phyloP scores from a whole-genome alignment of 805 yeast genomes.

The Yarrowia bubula region DNA sequence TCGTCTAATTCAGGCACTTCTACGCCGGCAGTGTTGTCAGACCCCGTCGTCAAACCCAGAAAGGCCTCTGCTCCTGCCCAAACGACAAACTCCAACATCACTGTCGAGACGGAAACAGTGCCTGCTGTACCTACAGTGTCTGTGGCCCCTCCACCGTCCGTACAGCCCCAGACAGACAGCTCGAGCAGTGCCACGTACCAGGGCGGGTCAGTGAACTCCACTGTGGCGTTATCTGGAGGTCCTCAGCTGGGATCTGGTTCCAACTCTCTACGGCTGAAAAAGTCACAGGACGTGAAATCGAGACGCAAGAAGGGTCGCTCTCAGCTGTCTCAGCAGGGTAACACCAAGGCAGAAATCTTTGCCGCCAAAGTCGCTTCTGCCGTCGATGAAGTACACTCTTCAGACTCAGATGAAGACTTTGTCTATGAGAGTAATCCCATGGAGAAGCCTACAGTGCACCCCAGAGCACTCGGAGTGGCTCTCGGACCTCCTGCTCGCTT shows the following conservation, averaged over 20 bases:
- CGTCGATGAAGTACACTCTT: slow-evolving; percentile 75
- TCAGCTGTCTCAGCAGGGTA: slow-evolving; percentile 37
- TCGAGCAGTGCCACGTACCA: neutral
- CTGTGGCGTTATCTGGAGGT: slow-evolving; percentile 8
- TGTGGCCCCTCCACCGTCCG: slow-evolving; percentile 33
- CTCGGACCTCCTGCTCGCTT: slow-evolving; percentile 11
- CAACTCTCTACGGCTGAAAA: slow-evolving; percentile 18
- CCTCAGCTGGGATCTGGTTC: slow-evolving; percentile 19
- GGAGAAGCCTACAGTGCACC: slow-evolving; percentile 3
- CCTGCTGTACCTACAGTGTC: slow-evolving; percentile 46
- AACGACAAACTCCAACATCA: slow-evolving; percentile 39
- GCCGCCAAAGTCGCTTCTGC: slow-evolving; percentile 95
- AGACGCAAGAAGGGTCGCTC: slow-evolving; percentile 44
- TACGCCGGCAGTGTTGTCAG: neutral
- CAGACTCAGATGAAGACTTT: slow-evolving; percentile 92
- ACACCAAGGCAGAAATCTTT: slow-evolving; percentile 85
- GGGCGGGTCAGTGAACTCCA: neutral
- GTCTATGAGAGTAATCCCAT: slow-evolving; percentile 68
- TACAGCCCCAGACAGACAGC: slow-evolving; percentile 6
- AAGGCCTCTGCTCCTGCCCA: slow-evolving; percentile 24
- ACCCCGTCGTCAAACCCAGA: slow-evolving; percentile 13
- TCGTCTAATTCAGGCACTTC: slow-evolving; percentile 11
- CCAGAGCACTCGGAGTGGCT: slow-evolving; percentile 1
- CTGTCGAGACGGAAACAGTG: slow-evolving; percentile 64
- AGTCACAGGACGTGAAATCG: slow-evolving; percentile 30